These are phyloP conservation scores for Balamuthia mandrillaris DNA, from an alignment of 208 protist genomes.

Conservation along the genomic window DNA sequence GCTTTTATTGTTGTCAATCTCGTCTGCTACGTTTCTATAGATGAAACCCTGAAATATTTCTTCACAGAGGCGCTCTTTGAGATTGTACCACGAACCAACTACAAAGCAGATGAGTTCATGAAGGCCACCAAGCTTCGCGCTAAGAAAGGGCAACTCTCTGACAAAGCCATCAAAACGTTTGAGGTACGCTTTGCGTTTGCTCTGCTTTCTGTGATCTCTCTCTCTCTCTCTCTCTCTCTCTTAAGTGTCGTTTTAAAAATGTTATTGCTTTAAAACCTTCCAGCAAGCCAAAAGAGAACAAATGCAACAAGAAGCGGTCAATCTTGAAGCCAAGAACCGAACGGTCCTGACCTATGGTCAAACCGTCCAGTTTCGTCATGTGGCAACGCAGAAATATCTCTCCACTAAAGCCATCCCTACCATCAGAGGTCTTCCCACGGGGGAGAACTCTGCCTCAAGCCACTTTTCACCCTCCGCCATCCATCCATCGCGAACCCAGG, in stretches of 20 bases:
- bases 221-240: neutral
- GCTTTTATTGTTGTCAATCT: too few species aligned
- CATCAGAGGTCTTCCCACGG: too few species aligned
- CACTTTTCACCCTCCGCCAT: too few species aligned
- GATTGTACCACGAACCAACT: slow-evolving; percentile 30
- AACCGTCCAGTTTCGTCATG: slow-evolving; percentile 17
- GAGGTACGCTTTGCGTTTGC: neutral
- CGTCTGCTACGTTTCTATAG: too few species aligned
- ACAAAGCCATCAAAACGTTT: neutral
- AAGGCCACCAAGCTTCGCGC: neutral
- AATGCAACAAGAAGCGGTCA: neutral
- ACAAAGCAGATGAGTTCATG: neutral
- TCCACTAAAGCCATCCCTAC: neutral
- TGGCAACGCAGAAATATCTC: slow-evolving; percentile 23
- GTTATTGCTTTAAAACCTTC: neutral
- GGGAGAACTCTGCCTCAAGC: too few species aligned
- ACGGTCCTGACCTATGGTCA: slow-evolving; percentile 27
- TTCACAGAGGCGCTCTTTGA: slow-evolving; percentile 28
- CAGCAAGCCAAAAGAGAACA: slow-evolving; percentile 22
- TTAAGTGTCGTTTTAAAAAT: neutral
- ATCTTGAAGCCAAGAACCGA: neutral
- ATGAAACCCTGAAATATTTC: neutral
- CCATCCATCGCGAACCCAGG: too few species aligned
- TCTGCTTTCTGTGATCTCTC: neutral
- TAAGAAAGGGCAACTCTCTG: too few species aligned